Evolutionary conservation across 2,329 filamentous ascomycete species (phyloP), one percentile per base, ranked within the genome.

Genomic region (Colletotrichum eleusines): DNA sequence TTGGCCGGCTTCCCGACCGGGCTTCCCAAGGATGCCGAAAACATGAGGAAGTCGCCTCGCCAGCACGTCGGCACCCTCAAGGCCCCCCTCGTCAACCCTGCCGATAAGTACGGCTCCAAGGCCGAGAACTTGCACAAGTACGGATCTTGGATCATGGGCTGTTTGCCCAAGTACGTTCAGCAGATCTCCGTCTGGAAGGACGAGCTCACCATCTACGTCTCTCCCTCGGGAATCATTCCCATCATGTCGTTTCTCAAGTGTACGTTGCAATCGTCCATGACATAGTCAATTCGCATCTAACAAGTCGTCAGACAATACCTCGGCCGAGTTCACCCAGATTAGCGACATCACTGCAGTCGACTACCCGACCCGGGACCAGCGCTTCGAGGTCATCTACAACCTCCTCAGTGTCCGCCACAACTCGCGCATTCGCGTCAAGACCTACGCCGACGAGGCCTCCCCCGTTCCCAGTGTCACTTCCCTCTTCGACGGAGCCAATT

Each of bases 171-270:
- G 87, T 98, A 97, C 84, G 90, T 99, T 77, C 97, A 99, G 86
- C 96, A 99, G 85, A 98, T 98, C 86, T 97, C 95, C 16, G 95
- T 99, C 66, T 99, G 96, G 96, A 99, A 99, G 86, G 96, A 99
- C 80, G 96, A 99, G 84, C 90, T 99, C 80, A 94, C 92, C 76
- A 94, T 98, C 81, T 95, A 97, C 83, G 96, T 98, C 78, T 87
- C 94, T 58, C 96, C 96, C 1, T 85, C 92, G 46, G 96, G 94
- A 75, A 90, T 98, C 76, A 89, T 98, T 76, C 96, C 96, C 48
- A 92, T 97, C 77, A 95, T 99, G 82, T 90, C 89, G 72, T 99
- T 99, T 86, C 88, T 99, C 77, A 98, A 98, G 85, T 89, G 89
- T 90, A 79, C 62, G 71, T 23, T 33, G 59, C 71, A 71, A 65